phyloP scores from a whole-genome alignment of 192 early-diverging fungal species.

The Dimargaris verticillata region DNA sequence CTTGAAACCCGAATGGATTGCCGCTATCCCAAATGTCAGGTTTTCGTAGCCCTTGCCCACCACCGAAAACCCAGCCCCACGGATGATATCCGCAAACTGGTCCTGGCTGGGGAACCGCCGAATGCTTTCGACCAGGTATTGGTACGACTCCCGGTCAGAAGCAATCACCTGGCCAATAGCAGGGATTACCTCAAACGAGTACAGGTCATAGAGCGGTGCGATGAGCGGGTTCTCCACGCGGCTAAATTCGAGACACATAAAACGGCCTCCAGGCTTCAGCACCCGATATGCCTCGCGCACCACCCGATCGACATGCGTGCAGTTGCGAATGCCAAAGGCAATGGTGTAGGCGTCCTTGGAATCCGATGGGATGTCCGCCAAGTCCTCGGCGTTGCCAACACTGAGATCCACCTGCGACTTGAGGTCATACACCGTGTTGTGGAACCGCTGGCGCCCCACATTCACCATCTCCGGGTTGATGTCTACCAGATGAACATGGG shows the following conservation, averaged over 20 bases:
- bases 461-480: slow-evolving; percentile 95
- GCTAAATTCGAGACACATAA: slow-evolving; percentile 89
- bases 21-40: slow-evolving; percentile 91
- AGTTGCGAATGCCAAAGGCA: slow-evolving; percentile 96
- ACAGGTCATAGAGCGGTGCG: slow-evolving; percentile 71
- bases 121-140: slow-evolving; percentile 95
- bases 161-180: slow-evolving; percentile 72
- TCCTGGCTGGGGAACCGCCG: slow-evolving; percentile 81
- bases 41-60: slow-evolving; percentile 84
- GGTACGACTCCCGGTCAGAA: slow-evolving; percentile 77
- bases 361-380: slow-evolving; percentile 52
- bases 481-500: slow-evolving; percentile 76
- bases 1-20: slow-evolving; percentile 92
- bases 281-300: slow-evolving; percentile 83
- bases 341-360: slow-evolving; percentile 90
- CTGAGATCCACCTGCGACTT: slow-evolving; percentile 46
- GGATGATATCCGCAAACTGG: slow-evolving; percentile 81
- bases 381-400: slow-evolving; percentile 80
- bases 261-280: slow-evolving; percentile 86
- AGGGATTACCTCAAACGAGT: slow-evolving; percentile 91
- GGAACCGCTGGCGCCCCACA: slow-evolving; percentile 65
- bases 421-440: slow-evolving; percentile 18
- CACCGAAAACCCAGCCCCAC: slow-evolving; percentile 73
- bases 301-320: slow-evolving; percentile 79
- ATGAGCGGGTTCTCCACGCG: slow-evolving; percentile 79